Conservation (phyloP, 129 eudicot species). For the Ambrosia artemisiifolia region DNA sequence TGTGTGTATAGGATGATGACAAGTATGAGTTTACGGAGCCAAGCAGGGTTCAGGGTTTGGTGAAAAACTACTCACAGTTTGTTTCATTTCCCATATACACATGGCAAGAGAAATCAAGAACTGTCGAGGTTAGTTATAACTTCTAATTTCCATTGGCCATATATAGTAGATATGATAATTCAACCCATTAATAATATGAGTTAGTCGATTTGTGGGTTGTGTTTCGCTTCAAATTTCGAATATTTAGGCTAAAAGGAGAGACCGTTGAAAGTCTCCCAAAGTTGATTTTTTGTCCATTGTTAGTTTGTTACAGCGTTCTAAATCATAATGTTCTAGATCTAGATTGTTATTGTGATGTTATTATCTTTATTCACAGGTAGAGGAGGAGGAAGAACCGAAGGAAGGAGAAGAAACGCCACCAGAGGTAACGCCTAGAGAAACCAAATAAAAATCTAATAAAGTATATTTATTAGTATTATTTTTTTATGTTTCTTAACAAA, state of each 20-base stretch:
- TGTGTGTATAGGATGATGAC: conserved; percentile 75
- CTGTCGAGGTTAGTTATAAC: conserved; percentile 62
- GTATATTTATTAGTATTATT: not conserved
- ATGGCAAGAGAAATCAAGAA: conserved; percentile 98
- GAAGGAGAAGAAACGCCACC: conserved; percentile 82
- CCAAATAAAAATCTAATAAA: not conserved
- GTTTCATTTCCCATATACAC: conserved; percentile 92
- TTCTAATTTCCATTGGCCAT: not conserved
- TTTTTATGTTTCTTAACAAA: not conserved
- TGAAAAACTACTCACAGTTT: conserved; percentile 91
- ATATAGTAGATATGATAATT: not conserved
- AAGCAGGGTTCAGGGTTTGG: conserved; percentile 69
- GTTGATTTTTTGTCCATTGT: no score
- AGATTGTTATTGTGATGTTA: no score
- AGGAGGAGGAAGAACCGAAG: conserved; percentile 83
- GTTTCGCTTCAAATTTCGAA: not conserved
- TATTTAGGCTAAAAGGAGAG: not conserved
- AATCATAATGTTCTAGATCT: no score
- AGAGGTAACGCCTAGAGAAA: conserved; percentile 47
- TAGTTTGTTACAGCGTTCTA: no score
- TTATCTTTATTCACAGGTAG: conserved; percentile 46
- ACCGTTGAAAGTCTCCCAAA: not conserved
- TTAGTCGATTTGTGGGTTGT: not conserved
- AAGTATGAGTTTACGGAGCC: conserved; percentile 95
- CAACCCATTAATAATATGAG: not conserved